Evolutionary conservation across 1,284 basidiomycete species (phyloP).

Genomic region (Ustilago esculenta): DNA sequence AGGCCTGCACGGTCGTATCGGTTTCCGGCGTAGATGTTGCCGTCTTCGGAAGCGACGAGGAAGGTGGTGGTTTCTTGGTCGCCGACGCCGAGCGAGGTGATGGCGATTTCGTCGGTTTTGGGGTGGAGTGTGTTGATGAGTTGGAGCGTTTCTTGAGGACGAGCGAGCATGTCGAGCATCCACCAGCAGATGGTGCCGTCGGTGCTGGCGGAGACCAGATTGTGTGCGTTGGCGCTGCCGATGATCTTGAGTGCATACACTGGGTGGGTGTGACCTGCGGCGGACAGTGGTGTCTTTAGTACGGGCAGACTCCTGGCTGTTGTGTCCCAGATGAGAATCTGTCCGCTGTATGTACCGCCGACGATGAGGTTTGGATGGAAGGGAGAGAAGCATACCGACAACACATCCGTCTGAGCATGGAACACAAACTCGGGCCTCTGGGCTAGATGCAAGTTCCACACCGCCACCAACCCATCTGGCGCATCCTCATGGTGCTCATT

Average conservation of each 20-base stretch:
- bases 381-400: constrained; percentile 94
- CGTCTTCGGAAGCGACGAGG: constrained; percentile 97
- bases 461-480: constrained; percentile 92
- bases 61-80: constrained; percentile 94
- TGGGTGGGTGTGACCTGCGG: constrained; percentile 93
- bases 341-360: constrained; percentile 96
- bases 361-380: constrained; percentile 97
- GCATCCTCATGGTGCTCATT: constrained; percentile 77
- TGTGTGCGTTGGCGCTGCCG: constrained; percentile 97
- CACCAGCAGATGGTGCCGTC: constrained; percentile 97
- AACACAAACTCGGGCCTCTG: constrained; percentile 97
- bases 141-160: constrained; percentile 72
- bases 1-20: constrained; percentile 94
- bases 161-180: constrained; percentile 97
- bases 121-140: constrained; percentile 50
- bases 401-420: constrained; percentile 95
- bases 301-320: constrained; percentile 87
- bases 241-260: constrained; percentile 98
- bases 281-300: constrained; percentile 90
- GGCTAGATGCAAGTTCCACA: constrained; percentile 95
- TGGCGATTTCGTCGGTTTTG: constrained; percentile 83
- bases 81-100: constrained; percentile 90
- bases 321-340: constrained; percentile 99
- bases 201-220: constrained; percentile 91
- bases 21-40: constrained; percentile 92